These are phyloP conservation scores for Candida sanyaensis DNA, from an alignment of 1,139 yeast genomes.

Conservation along the genomic window DNA sequence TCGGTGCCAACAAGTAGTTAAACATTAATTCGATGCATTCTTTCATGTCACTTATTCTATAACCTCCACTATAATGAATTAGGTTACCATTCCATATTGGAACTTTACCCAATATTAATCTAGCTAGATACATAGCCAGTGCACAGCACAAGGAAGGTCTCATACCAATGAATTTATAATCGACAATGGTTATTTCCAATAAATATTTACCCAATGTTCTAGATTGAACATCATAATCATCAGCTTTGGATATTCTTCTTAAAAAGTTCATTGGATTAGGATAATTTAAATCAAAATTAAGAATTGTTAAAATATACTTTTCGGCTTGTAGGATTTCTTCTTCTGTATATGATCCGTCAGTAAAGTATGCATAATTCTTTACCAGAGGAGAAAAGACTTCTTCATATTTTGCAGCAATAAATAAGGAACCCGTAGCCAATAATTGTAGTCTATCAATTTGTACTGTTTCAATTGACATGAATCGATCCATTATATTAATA, in stretches of 20 bases:
- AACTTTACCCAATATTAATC: conserved; percentile 71
- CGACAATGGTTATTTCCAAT: conserved; percentile 78
- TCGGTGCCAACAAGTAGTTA: conserved; percentile 81
- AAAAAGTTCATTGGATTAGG: conserved; percentile 95
- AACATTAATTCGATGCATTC: conserved; percentile 74
- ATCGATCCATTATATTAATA: conserved; percentile 88
- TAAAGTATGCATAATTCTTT: conserved; percentile 82
- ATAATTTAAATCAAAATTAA: conserved; percentile 79
- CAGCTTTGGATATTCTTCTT: conserved; percentile 92
- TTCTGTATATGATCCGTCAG: conserved; percentile 82
- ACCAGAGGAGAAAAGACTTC: conserved; percentile 93
- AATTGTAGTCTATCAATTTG: conserved; percentile 85
- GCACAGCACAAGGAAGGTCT: conserved; percentile 88
- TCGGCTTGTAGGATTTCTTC: conserved; percentile 89
- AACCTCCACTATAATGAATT: conserved; percentile 92
- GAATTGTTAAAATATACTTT: conserved; percentile 72
- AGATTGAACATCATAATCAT: conserved; percentile 89
- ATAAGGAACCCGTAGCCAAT: conserved; percentile 85
- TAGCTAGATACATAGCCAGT: conserved; percentile 86
- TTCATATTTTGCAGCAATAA: conserved; percentile 94
- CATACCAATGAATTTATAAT: conserved; percentile 75
- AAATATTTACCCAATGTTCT: conserved; percentile 91
- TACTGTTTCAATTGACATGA: conserved; percentile 77
- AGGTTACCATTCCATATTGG: conserved; percentile 83
- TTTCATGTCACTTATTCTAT: conserved; percentile 68